Conservation (phyloP, 2,329 filamentous ascomycete genomes). For the Colletotrichum sp. region DNA sequence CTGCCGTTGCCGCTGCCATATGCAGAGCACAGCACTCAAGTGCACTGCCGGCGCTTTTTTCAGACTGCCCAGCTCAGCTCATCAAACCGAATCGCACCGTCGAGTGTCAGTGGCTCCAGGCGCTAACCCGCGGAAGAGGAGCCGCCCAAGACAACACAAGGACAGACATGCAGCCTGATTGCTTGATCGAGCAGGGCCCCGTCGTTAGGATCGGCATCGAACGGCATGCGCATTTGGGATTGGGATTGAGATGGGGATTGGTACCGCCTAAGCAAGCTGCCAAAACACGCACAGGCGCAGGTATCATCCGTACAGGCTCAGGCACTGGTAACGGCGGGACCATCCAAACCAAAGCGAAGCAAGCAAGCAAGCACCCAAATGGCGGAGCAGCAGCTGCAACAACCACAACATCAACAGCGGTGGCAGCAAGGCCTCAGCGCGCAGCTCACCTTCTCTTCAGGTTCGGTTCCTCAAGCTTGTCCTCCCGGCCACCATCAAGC, state of each 20-base stretch:
- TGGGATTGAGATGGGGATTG: neutral
- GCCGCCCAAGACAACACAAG: slow-evolving; percentile 16
- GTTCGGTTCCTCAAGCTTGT: neutral
- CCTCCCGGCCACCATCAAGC: slow-evolving; percentile 10
- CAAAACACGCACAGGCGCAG: slow-evolving; percentile 11
- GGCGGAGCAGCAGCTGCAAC: neutral
- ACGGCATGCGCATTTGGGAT: slow-evolving; percentile 14
- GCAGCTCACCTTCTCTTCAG: neutral
- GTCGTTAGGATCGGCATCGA: slow-evolving; percentile 17
- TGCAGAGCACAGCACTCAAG: slow-evolving; percentile 13
- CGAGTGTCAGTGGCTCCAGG: neutral
- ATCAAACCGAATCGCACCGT: neutral
- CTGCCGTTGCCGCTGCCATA: slow-evolving; percentile 13
- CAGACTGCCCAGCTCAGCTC: neutral
- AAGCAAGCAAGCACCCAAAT: neutral
- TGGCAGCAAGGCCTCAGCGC: neutral
- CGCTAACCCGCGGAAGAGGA: slow-evolving; percentile 18
- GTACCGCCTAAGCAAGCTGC: neutral
- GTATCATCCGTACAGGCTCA: slow-evolving; percentile 2
- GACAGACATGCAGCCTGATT: slow-evolving; percentile 17
- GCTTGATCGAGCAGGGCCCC: slow-evolving; percentile 17
- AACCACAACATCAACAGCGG: neutral
- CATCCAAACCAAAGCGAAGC: neutral
- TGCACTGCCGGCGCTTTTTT: neutral
- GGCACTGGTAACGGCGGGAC: neutral